Evolutionary conservation across 208 protist species (phyloP).

Genomic region (Angomonas deanei): DNA sequence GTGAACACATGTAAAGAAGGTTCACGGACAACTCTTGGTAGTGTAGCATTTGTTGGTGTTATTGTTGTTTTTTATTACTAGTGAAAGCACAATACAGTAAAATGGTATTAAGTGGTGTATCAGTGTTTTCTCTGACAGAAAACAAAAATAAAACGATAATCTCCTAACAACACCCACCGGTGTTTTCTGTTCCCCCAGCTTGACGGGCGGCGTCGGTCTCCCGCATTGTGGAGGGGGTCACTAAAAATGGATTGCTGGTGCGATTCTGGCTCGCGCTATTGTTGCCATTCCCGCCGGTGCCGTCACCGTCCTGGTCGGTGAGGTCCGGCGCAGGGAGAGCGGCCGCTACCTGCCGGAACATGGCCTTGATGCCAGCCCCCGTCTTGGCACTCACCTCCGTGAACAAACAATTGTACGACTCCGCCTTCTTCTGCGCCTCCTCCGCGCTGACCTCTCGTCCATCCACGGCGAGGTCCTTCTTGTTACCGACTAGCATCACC

Average conservation of each 20-base stretch:
- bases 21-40: not conserved
- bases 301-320: not conserved
- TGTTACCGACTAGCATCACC: constrained; percentile 97
- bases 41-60: no score
- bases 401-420: constrained; percentile 91
- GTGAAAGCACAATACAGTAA: no score
- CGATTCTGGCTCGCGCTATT: not conserved
- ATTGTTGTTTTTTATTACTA: no score
- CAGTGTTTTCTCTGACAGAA: no score
- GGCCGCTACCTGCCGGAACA: constrained; percentile 70
- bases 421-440: constrained; percentile 61
- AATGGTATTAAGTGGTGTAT: no score
- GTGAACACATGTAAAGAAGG: not conserved
- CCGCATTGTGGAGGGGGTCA: constrained; percentile 27
- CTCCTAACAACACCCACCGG: constrained; percentile 2
- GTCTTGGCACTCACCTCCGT: constrained; percentile 94
- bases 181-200: not conserved
- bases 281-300: not conserved
- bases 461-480: constrained; percentile 88
- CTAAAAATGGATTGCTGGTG: constrained; percentile 27
- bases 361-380: constrained; percentile 66
- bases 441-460: constrained; percentile 74
- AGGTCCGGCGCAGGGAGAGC: constrained; percentile 25
- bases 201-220: not conserved
- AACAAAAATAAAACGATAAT: no score